Evolutionary conservation across 768 basidiomycete species (phyloP), one percentile per base, ranked within the genome.

Genomic region (Pisolithus marmoratus): DNA sequence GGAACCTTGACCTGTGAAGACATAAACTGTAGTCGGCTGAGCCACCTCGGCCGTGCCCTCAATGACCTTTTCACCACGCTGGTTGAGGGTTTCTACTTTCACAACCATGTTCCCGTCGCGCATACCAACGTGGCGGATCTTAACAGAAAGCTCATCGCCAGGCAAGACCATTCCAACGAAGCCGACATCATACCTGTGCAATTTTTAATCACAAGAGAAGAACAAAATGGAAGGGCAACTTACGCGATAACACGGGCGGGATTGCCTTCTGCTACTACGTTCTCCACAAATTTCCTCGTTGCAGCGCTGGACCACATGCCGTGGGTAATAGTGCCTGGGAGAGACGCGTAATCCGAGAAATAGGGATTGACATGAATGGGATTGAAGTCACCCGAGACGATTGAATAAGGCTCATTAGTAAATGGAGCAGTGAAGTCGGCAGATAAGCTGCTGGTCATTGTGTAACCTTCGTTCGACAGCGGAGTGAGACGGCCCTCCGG

Each of bases 301-400:
- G 94, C 94, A 46, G 96, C 96, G 59, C 90, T 93, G 2, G 92
- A 85, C 91, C 93, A 97, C 74, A 98, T 82, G 49, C 96, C 96
- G 63, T 98, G 96, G 3, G 96, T 97, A 63, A 99, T 98, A 9
- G 96, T 99, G 14, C 90, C 87, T 23, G 95, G 94, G 14, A 99
- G 83, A 5, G 85, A 81, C 2, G 95, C 94, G 55, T 87, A 91
- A 66, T 93, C 87, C 22, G 96, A 83, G 75, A 99, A 97, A 77
- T 98, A 98, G 0, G 96, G 95, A 70, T 99, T 97, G 68, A 96
- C 77, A 67, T 99, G 96, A 60, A 99, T 99, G 26, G 96, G 96
- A 69, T 99, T 98, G 78, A 92, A 98, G 70, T 99, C 95, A 42
- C 95, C 94, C 0, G 96, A 99, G 45, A 94, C 81, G 68, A 85